Evolutionary conservation across 2,329 filamentous ascomycete species (phyloP), one percentile per base, ranked within the genome.

Genomic region (Fusarium papillatum): DNA sequence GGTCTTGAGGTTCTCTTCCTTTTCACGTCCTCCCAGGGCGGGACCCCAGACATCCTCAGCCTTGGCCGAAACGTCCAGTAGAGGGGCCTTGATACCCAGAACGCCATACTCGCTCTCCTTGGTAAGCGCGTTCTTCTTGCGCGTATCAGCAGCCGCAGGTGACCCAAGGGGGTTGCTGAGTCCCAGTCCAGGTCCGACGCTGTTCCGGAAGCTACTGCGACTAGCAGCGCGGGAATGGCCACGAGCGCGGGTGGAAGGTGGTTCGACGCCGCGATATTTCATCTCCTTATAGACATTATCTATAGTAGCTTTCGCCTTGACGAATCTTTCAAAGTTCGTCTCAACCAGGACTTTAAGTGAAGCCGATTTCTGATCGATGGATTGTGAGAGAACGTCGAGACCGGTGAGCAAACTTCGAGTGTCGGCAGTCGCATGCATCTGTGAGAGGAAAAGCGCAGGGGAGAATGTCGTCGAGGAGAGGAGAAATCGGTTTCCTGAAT

Each of bases 241-340:
- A n/a, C 85, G 82, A 9, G 69, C 22, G 17, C 84, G 82, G 46
- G 86, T 67, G 7, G 86, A 83, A 5, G 86, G 84, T 8, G 89
- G 88, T 59, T 93, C 91, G 26, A 83, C 86, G 14, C 92, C 92
- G 59, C 90, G 88, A 77, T 87, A 96, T 88, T 91, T 98, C 97
- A 99, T 99, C 84, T 99, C 97, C 73, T 93, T 97, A 85, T 99
- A 99, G 64, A 99, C 97, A 85, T 98, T 98, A 86, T 99, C 97
- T 80, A 99, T 98, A 10, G 96, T 98, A 22, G 96, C 95, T 84
- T 99, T 99, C 53, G 97, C 97, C 74, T 95, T 94, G 68, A 99
- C 97, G 86, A 99, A 99, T 76, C 96, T 94, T 85, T 99, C 97
- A 82, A 99, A 99, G 83, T 99, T 99, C 75, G 95, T 96, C 84